Evolutionary conservation across 257 asterid species (phyloP).

Genomic region (Rubia yunnanensis): DNA sequence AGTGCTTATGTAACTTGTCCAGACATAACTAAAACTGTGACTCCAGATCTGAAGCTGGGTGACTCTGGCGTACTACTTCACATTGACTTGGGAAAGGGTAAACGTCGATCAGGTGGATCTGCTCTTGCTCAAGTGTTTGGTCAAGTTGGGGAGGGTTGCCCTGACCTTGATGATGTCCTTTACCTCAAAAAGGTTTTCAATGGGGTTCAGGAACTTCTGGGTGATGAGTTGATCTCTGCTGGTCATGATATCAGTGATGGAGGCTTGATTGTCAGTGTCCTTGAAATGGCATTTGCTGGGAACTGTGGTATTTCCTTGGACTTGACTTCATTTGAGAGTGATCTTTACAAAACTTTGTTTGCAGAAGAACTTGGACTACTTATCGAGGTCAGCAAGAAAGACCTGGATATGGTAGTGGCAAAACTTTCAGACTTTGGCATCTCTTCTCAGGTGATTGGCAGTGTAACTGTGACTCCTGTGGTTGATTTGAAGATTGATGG

Average conservation of each 20-base stretch:
- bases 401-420: slow-evolving; percentile 30
- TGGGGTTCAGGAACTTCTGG: slow-evolving; percentile 60
- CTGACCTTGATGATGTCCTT: slow-evolving; percentile 76
- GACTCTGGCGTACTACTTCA: slow-evolving; percentile 76
- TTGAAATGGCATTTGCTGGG: slow-evolving; percentile 97
- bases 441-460: slow-evolving; percentile 53
- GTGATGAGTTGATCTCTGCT: slow-evolving; percentile 66
- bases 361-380: slow-evolving; percentile 88
- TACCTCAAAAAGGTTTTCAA: slow-evolving; percentile 67
- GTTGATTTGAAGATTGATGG: slow-evolving; percentile 57
- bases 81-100: slow-evolving; percentile 82
- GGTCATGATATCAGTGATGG: slow-evolving; percentile 98
- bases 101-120: slow-evolving; percentile 80
- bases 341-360: slow-evolving; percentile 46
- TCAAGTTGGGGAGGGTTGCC: slow-evolving; percentile 77
- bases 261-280: slow-evolving; percentile 61
- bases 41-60: slow-evolving; percentile 80
- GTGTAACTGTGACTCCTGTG: slow-evolving; percentile 39
- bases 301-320: slow-evolving; percentile 61
- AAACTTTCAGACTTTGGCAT: slow-evolving; percentile 43
- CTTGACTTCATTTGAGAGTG: slow-evolving; percentile 34
- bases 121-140: slow-evolving; percentile 88
- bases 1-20: slow-evolving; percentile 91
- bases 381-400: slow-evolving; percentile 51
- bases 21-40: slow-evolving; percentile 83